Evolutionary conservation across 2,329 filamentous ascomycete genomes (phyloP).

Genomic region (Venturia nashicola): DNA sequence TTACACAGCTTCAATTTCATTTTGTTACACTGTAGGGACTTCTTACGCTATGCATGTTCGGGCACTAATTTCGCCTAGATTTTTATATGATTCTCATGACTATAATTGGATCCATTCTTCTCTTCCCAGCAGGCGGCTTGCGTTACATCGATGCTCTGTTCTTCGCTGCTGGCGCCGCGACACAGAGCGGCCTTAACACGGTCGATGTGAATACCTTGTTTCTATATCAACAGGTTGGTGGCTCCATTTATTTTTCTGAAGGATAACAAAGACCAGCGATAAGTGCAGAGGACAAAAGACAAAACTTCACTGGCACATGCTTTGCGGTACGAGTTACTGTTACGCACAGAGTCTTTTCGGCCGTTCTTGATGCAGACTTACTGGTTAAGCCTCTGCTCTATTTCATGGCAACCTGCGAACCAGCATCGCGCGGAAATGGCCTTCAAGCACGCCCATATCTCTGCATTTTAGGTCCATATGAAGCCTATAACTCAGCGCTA

Average conservation of each 20-base stretch:
- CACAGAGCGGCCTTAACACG: conserved; percentile 89
- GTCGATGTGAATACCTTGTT: conserved; percentile 36
- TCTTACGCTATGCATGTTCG: background rate
- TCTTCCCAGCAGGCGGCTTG: conserved; percentile 55
- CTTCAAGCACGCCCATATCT: background rate
- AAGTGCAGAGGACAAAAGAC: background rate
- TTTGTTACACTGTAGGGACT: conserved; percentile 56
- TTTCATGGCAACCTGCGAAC: background rate
- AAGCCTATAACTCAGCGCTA: background rate
- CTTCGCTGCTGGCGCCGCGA: conserved; percentile 74
- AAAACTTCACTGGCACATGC: background rate
- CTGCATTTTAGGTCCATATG: background rate
- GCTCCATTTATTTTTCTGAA: background rate
- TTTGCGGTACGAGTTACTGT: background rate
- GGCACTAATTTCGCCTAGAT: conserved; percentile 35
- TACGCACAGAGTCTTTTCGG: background rate
- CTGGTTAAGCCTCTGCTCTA: background rate
- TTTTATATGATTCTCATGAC: conserved; percentile 66
- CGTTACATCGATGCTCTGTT: conserved; percentile 80
- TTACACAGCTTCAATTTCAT: conserved; percentile 60
- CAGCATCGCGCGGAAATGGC: background rate
- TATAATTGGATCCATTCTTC: conserved; percentile 62
- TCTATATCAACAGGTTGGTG: conserved; percentile 43
- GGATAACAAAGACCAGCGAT: too few relatives aligned
- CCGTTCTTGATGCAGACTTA: background rate